Conservation (phyloP, 108 stramenopile species). For the Nitzschia sp. region DNA sequence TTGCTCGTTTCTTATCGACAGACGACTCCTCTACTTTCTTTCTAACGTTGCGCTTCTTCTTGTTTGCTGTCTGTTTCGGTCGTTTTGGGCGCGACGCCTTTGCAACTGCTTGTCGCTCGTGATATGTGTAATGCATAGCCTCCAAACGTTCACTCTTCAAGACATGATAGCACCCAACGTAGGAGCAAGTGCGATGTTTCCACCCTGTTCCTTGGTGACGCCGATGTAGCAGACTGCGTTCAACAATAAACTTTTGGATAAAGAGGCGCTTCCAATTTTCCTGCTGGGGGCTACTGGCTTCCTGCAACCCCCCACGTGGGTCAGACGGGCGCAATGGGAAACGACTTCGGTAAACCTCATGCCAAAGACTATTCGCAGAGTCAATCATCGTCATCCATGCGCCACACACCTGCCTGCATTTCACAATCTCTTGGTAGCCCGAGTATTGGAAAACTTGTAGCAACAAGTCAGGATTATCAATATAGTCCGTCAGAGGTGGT, state of each 20-base stretch:
- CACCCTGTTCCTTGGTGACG: conserved; percentile 12
- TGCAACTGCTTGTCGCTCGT: neutral
- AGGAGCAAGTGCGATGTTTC: conserved; percentile 13
- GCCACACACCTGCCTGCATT: conserved; percentile 3
- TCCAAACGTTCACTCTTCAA: conserved; percentile 8
- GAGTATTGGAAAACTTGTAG: neutral
- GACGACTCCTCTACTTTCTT: neutral
- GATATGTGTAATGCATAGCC: neutral
- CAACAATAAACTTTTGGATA: neutral
- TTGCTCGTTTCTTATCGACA: no score
- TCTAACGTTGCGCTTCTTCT: neutral
- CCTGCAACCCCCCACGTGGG: neutral
- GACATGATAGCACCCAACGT: conserved; percentile 18
- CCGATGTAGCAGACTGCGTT: neutral
- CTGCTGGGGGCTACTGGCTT: neutral
- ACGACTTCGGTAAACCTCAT: neutral
- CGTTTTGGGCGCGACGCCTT: conserved; percentile 5
- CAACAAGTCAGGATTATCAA: conserved; percentile 9
- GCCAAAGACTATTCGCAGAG: conserved; percentile 9
- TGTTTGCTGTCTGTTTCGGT: neutral
- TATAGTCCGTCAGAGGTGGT: neutral
- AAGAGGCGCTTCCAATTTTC: conserved; percentile 17
- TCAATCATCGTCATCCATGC: conserved; percentile 2
- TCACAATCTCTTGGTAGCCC: neutral
- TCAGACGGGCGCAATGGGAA: neutral